phyloP scores from a whole-genome alignment of 768 basidiomycete genomes.

The Kockovaella imperatae region DNA sequence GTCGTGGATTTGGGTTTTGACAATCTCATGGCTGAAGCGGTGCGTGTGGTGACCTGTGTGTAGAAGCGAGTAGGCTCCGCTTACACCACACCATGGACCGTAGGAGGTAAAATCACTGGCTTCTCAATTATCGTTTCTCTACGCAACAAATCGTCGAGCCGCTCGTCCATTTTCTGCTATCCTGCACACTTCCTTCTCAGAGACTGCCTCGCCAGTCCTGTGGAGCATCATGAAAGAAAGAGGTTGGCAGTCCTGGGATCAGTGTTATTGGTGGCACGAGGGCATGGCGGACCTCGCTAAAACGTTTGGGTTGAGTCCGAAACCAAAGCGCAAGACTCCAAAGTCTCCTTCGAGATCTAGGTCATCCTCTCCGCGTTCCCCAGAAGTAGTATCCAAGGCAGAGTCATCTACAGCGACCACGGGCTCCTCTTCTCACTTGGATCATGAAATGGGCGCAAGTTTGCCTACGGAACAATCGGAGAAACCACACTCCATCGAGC shows the following conservation, averaged over 20 bases:
- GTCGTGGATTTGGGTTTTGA: constrained; percentile 82
- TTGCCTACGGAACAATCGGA: too few species aligned
- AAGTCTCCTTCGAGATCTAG: too few species aligned
- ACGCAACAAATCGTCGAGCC: constrained; percentile 74
- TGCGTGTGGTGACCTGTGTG: constrained; percentile 46
- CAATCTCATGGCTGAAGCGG: constrained; percentile 85
- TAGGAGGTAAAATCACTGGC: constrained; percentile 86
- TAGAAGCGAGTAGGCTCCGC: neutral
- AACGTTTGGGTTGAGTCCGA: too few species aligned
- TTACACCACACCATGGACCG: neutral
- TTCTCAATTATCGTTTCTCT: constrained; percentile 84
- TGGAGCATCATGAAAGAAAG: constrained; percentile 55
- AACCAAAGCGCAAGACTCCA: too few species aligned
- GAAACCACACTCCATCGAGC: too few species aligned
- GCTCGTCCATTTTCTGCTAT: constrained; percentile 61
- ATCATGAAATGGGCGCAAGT: too few species aligned
- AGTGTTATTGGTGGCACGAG: constrained; percentile 61
- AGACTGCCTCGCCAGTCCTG: constrained; percentile 14
- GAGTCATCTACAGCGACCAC: too few species aligned
- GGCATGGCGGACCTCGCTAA: constrained; percentile 42
- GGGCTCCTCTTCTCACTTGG: too few species aligned
- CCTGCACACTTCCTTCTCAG: constrained; percentile 64
- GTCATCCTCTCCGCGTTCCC: too few species aligned
- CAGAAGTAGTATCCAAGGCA: too few species aligned
- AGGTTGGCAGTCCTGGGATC: constrained; percentile 69